Base-by-base conservation (phyloP, 2,329 filamentous ascomycete species). In the Venturiaceae sp. region DNA sequence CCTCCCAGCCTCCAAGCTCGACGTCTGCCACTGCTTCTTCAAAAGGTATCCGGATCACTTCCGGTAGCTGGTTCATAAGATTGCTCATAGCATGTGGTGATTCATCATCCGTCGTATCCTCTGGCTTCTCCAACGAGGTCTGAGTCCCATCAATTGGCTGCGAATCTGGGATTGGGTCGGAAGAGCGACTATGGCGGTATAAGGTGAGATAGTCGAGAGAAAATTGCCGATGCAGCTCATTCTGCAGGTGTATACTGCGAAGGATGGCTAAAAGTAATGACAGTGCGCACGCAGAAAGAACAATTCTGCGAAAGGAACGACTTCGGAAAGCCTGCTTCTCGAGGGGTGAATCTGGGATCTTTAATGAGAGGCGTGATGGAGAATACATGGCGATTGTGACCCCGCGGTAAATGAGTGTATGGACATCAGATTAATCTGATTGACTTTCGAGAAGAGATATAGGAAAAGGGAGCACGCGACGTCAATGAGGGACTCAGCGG, bases 1-100 rank as follows among this genome's bases (percentile, higher is more conserved):
- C 73, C 60, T 76, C 72, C 73, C 73, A 75, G 3, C 71, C 72
- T 36, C 71, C 66, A n/a, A 75, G 62, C 23, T 63, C 60, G 6
- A 75, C 64, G 56, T 74, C 71, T 33, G 62, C 60, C 3, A 72
- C 71, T 0, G 72, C 67, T 26, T 71, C 68, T 52, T 74, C 71
- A 55, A 75, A 74, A 11, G 72, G 67, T 58, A 74, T 69, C 56
- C 71, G 68, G n/a, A 75, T 63, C 21, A 74, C 66, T 47, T 75
- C 71, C 3, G 73, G 72, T n/a, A 74, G 57, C 6, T 54, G n/a
- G 16, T 39, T 3, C 32, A 54, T 54, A 1, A 36, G 13, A 16
- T 54, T 14, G 19, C 23, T 21, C 6, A 36, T 19, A 8, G 4
- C 3, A 1, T 36, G 44, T 14, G 44, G 26, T 16, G 44, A 50